Evolutionary conservation across 2,329 filamentous ascomycete genomes (phyloP).

Genomic region (Exophiala spinifera): DNA sequence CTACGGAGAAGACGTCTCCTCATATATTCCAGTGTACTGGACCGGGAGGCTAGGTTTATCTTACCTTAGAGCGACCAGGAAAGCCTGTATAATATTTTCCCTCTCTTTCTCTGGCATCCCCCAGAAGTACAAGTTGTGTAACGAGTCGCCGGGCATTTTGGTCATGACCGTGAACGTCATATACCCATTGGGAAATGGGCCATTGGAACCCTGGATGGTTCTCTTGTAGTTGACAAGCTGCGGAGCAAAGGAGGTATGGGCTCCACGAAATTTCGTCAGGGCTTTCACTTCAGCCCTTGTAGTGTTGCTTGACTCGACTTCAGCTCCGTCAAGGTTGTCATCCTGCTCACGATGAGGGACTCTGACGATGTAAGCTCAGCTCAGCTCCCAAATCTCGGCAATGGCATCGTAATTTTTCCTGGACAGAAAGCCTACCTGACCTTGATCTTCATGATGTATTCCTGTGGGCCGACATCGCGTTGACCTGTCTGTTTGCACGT

Average conservation of each 20-base stretch:
- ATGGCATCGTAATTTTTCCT: neutral
- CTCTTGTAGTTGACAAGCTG: conserved; percentile 26
- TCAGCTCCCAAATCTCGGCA: neutral
- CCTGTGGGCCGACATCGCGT: neutral
- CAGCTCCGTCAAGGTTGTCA: conserved; percentile 5
- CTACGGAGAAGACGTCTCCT: neutral
- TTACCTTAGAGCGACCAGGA: conserved; percentile 19
- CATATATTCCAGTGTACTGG: neutral
- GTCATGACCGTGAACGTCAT: conserved; percentile 31
- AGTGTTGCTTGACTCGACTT: conserved; percentile 24
- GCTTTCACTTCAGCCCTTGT: conserved; percentile 27
- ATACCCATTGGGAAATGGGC: conserved; percentile 27
- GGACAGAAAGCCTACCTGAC: conserved; percentile 16
- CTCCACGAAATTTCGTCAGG: conserved; percentile 23
- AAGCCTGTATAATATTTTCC: conserved; percentile 15
- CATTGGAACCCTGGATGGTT: conserved; percentile 21
- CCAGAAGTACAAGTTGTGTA: conserved; percentile 27
- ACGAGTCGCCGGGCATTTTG: conserved; percentile 28
- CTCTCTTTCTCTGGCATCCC: conserved; percentile 21
- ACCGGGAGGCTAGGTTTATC: neutral
- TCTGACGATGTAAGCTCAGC: conserved; percentile 12
- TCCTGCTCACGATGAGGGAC: conserved; percentile 13
- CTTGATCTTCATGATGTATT: conserved; percentile 28
- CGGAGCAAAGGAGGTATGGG: conserved; percentile 22
- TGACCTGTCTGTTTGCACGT: conserved; percentile 13